Evolutionary conservation across 2,329 filamentous ascomycete species (phyloP), one percentile per base, ranked within the genome.

Genomic region (Periglandula ipomoeae): DNA sequence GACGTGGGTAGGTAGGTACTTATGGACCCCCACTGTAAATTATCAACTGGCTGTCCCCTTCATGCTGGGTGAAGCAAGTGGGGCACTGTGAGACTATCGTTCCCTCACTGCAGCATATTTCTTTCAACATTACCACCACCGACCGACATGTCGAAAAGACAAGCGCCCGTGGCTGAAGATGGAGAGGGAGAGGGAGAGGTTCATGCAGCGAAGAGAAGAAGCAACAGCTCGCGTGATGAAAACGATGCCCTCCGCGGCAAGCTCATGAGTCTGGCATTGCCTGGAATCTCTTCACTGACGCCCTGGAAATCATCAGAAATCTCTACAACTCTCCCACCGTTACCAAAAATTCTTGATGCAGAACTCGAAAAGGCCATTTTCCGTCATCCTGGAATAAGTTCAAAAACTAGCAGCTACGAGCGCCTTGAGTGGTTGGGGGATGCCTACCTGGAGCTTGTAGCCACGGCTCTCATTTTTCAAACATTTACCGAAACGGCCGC

Each of bases 341-440:
- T 89, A 1, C 87, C 86, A 3, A 61, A 68, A 9, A 77, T 89
- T 45, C 59, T 72, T 5, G 76, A 89, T 53, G 67, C 73, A 0
- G 65, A 70, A 20, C 71, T 90, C 17, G 78, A 83, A 56, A 69
- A 67, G 23, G 76, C 81, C 15, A 79, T 81, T 10, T 84, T 90
- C 58, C 87, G 78, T 1, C 87, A 91, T 57, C 69, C 74, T 1
- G 81, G 79, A 1, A 60, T 70, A 47, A 38, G 30, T 23, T 59
- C 58, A 3, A 24, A 48, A 3, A 53, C 50, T 1, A 56, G 59
- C 23, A 66, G 65, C 58, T 96, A 96, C 65, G 90, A 96, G 59
- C 79, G 81, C 17, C 78, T 96, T 6, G 91, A 97, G 65, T 89
- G 91, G 69, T 74, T 95, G 7, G 91, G 91, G 6, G 91, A 97